Base-by-base conservation (phyloP, 2,329 filamentous ascomycete genomes). In the Botrytis deweyae region DNA sequence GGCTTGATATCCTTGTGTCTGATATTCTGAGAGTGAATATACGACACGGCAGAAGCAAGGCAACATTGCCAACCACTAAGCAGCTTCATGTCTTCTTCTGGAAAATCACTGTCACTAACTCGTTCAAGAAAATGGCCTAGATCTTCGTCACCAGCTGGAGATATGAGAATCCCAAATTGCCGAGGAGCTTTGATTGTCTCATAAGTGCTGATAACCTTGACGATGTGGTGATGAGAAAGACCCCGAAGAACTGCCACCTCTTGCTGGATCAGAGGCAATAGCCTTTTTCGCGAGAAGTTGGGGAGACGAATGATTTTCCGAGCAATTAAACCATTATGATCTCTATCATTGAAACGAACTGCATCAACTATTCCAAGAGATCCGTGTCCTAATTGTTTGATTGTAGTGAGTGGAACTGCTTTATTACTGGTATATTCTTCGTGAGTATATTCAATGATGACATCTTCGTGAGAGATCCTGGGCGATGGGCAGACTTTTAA, bases 1-100 rank as follows among this genome's bases (percentile, higher is more conserved):
- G 76, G 75, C 67, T 76, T 77, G 55, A 77, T 77, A 46, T 77
- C 76, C 49, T 77, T 77, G 36, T 77, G 76, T 25, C 75, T 67
- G 8, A 76, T 72, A 44, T 75, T 77, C 10, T 63, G 68, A 7
- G 72, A 74, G 49, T 77, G 76, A 3, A 76, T 73, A 18, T 75
- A 76, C 42, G 74, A 66, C 2, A 76, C 58, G 29, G 76, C 76
- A 36, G 75, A 76, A 29, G 74, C 74, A 40, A 77, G 75, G 66
- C 76, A 77, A 16, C 58, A 73, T 67, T 74, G 71, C 75, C 75
- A 77, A 25, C 62, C 62, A 25, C 44, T 58, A 14, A 75, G 58
- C 1, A 67, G 42, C 10, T 68, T 52, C 7, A 75, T 61, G 14
- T 76, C 75, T 64, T 65, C 58, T 14, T 74, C 70, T 20, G 74